Percentiles rank a stretch among this genome's conserved stretches.
phyloP scores from a whole-genome alignment of 805 yeast genomes.

The Tetrapisispora nanseiensis region DNA sequence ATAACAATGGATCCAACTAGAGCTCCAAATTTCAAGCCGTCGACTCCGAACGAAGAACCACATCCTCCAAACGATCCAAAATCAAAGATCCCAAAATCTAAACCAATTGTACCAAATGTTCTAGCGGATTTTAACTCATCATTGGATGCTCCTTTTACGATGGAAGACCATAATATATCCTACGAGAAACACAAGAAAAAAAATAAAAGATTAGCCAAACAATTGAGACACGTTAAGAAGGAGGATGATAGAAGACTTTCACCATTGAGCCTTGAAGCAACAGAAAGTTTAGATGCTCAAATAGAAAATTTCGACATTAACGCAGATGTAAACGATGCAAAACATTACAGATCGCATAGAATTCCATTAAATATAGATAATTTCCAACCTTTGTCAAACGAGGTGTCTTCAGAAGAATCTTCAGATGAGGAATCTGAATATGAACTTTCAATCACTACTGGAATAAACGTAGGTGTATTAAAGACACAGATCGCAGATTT shows the following conservation, averaged over 20 bases:
- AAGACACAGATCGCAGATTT: slow-evolving; percentile 73
- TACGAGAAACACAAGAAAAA: slow-evolving; percentile 2
- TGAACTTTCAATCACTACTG: slow-evolving; percentile 8
- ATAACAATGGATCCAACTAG: slow-evolving; percentile 87
- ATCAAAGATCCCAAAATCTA: slow-evolving; percentile 58
- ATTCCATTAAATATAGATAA: slow-evolving; percentile 53
- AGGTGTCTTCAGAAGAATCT: slow-evolving; percentile 34
- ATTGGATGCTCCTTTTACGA: slow-evolving; percentile 53
- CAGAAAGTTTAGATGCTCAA: background rate
- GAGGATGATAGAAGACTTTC: slow-evolving; percentile 2
- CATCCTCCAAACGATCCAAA: slow-evolving; percentile 60
- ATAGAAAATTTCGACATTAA: background rate
- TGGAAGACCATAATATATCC: slow-evolving; percentile 3
- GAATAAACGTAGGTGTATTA: slow-evolving; percentile 26
- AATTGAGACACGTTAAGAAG: background rate
- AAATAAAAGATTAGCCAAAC: slow-evolving; percentile 1
- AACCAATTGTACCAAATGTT: slow-evolving; percentile 71
- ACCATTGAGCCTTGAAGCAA: background rate
- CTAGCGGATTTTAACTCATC: slow-evolving; percentile 64
- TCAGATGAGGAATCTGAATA: slow-evolving; percentile 1
- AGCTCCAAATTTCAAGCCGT: slow-evolving; percentile 85
- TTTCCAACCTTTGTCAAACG: slow-evolving; percentile 44
- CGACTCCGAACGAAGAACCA: slow-evolving; percentile 52
- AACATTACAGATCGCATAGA: slow-evolving; percentile 2
- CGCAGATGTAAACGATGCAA: background rate